Conservation (phyloP, 139 green algal species). For the Chlorella vulgaris region DNA sequence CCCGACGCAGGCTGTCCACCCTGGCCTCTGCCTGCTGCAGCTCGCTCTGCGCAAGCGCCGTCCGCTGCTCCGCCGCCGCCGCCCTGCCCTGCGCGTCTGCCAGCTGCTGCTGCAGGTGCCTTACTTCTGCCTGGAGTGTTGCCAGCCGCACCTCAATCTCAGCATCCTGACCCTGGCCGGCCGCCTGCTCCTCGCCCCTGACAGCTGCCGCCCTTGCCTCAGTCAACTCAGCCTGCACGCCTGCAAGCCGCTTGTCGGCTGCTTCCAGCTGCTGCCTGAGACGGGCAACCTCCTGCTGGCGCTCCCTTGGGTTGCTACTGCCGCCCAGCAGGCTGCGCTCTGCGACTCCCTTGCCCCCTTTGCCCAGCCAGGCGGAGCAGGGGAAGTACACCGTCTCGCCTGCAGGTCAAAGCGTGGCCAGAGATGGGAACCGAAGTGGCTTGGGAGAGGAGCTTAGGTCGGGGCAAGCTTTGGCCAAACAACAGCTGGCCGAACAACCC, state of each 20-base stretch:
- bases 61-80: not conserved
- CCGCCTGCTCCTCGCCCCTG: not conserved
- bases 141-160: not conserved
- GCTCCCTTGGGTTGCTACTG: not conserved
- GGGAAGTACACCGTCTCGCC: slow-evolving; percentile 35
- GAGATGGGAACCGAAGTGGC: not conserved
- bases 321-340: slow-evolving; percentile 33
- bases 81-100: not conserved
- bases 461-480: no score
- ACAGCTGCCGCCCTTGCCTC: not conserved
- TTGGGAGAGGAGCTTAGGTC: no score
- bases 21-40: not conserved
- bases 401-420: not conserved
- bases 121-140: not conserved
- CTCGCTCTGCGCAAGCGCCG: not conserved
- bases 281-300: not conserved
- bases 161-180: not conserved
- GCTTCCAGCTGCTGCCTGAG: slow-evolving; percentile 6
- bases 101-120: not conserved
- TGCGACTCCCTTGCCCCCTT: slow-evolving; percentile 14
- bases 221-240: slow-evolving; percentile 4
- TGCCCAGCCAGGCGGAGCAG: slow-evolving; percentile 38
- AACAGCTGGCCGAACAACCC: no score
- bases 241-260: not conserved
- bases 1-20: not conserved